A percentile compares a stretch with the other conserved stretches of the same genome.
Conservation (phyloP, 306 rosid species). For the Gastrolobium villosum region DNA sequence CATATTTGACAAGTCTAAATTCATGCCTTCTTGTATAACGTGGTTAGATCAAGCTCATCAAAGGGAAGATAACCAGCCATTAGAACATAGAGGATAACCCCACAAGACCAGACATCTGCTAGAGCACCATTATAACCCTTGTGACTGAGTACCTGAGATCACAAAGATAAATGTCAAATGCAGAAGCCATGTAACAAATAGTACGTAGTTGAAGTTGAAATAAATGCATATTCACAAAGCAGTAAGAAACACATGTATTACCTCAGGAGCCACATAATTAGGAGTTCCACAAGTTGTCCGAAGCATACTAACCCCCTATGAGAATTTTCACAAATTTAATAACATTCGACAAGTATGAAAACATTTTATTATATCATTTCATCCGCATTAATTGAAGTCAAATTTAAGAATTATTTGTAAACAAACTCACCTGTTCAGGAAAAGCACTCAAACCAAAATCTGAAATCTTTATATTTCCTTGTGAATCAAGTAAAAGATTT, state of each 20-base stretch:
- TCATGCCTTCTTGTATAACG: constrained; percentile 93
- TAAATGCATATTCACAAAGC: constrained; percentile 38
- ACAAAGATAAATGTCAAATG: constrained; percentile 44
- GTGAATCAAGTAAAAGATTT: constrained; percentile 90
- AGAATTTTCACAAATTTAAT: constrained; percentile 22
- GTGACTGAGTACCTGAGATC: constrained; percentile 84
- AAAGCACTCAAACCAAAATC: constrained; percentile 96
- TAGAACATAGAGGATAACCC: constrained; percentile 89
- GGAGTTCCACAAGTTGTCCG: constrained; percentile 97
- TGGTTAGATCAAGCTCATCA: constrained; percentile 94
- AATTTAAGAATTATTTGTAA: constrained; percentile 18
- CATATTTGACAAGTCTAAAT: constrained; percentile 46
- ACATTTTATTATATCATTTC: constrained; percentile 16
- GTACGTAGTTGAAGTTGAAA: constrained; percentile 29
- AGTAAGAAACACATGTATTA: constrained; percentile 45
- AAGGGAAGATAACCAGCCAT: constrained; percentile 93
- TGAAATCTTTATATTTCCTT: constrained; percentile 81
- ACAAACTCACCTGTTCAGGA: constrained; percentile 76
- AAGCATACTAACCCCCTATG: constrained; percentile 84
- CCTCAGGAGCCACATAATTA: constrained; percentile 96
- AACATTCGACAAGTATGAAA: not conserved
- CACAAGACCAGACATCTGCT: constrained; percentile 98
- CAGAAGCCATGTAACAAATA: constrained; percentile 1
- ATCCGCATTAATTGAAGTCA: constrained; percentile 1
- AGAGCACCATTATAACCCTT: constrained; percentile 91